Evolutionary conservation across 768 basidiomycete genomes (phyloP).

Genomic region (Mycena vulgaris): DNA sequence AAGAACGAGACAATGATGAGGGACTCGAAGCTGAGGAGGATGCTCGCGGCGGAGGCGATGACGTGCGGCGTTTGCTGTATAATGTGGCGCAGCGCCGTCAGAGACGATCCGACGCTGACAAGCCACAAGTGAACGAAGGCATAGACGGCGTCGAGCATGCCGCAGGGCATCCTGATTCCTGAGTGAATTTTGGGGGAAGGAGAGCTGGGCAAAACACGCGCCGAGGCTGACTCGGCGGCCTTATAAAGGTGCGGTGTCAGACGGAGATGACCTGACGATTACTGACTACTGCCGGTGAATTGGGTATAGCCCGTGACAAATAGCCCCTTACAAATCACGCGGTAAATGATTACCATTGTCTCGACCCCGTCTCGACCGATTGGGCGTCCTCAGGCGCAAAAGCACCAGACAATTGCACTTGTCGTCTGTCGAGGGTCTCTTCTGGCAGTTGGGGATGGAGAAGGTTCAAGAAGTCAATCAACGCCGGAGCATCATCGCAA

Average conservation of each 20-base stretch:
- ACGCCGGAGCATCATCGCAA: no score
- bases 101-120: background rate
- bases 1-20: background rate
- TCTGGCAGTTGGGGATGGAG: no score
- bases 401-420: no score
- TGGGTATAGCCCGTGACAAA: no score
- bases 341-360: no score
- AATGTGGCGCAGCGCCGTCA: background rate
- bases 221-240: background rate
- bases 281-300: background rate
- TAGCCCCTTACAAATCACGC: no score
- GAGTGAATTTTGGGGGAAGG: background rate
- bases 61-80: background rate
- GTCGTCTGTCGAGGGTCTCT: no score
- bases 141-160: background rate
- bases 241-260: slow-evolving; percentile 17
- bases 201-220: background rate
- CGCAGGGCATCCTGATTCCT: slow-evolving; percentile 9
- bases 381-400: no score
- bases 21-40: background rate
- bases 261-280: background rate
- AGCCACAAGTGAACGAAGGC: slow-evolving; percentile 9
- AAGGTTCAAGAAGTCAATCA: no score
- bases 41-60: background rate
- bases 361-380: no score